Base-by-base conservation (phyloP, 805 yeast species). In the Candida tallmaniae region DNA sequence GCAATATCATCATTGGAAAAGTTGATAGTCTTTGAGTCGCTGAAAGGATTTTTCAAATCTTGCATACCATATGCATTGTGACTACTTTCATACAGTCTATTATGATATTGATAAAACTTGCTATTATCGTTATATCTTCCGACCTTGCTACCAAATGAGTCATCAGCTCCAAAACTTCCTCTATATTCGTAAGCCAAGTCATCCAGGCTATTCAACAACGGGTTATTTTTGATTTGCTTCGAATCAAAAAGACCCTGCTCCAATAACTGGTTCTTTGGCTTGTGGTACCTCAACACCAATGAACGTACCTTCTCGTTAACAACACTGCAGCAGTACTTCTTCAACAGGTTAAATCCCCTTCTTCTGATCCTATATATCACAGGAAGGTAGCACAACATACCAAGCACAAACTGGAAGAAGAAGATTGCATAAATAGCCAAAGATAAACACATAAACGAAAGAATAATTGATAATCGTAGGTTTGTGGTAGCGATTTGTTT, bases 371-470 rank as follows among this genome's bases (percentile, higher is more conserved):
- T 70, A 34, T 69, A 62, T 44, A 66, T 69, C 2, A 81, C 70
- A 3, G 79, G 82, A 10, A 74, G 45, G 30, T 69, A 68, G 39
- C 70, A 63, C 2, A 76, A 23, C 42, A 80, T 41, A 1, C 86
- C 89, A 35, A 76, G 48, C 16, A 65, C 45, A 38, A 83, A 73
- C 51, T 69, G 67, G 34, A 74, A 49, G 40, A 82, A 70, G 64
- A 83, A 83, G 35, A 83, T 57, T 9, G 77, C 61, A 89, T 93
- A 87, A 45, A 87, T 72, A 11, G 74, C 53, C 47, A 87, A 76
- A 2, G 95, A 83, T 38, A 83, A 68, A 25, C 82, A 65, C 90
- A 86, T 85, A 44, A 83, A 70, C 18, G 86, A 74, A 17, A 87
- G 54, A 16, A 86, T 72, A n/a, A 86, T 60, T 2, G 94, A 85